phyloP scores from a whole-genome alignment of 495 filamentous ascomycete genomes.

The Echria macrotheca region DNA sequence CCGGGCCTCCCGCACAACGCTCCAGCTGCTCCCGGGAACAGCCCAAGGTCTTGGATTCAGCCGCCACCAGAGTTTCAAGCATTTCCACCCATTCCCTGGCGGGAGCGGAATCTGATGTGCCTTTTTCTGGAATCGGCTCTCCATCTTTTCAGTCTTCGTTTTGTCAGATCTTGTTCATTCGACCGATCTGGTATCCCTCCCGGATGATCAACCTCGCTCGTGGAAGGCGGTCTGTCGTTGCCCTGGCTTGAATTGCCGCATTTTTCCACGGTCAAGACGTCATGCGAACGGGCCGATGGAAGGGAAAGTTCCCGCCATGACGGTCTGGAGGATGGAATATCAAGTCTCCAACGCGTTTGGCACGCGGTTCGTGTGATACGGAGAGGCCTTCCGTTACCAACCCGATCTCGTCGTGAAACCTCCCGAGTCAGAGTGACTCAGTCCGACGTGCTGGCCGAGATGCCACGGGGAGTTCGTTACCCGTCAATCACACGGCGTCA shows the following conservation, averaged over 20 bases:
- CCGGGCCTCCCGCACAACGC: neutral
- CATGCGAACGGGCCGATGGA: slow-evolving; percentile 16
- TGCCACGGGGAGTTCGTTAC: neutral
- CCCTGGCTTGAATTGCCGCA: slow-evolving; percentile 19
- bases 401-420: slow-evolving; percentile 4
- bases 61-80: slow-evolving; percentile 2
- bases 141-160: neutral
- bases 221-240: neutral
- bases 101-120: neutral
- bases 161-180: neutral
- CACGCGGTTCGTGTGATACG: slow-evolving; percentile 10
- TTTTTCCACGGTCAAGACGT: slow-evolving; percentile 16
- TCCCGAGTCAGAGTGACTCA: slow-evolving; percentile 10
- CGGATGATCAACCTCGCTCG: neutral
- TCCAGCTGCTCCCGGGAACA: neutral
- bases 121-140: neutral
- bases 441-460: neutral
- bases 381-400: slow-evolving; percentile 6
- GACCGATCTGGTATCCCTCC: slow-evolving; percentile 1
- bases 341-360: slow-evolving; percentile 9
- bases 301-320: slow-evolving; percentile 8
- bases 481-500: slow-evolving; percentile 6
- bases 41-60: neutral
- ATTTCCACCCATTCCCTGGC: neutral
- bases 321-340: slow-evolving; percentile 6